These are phyloP conservation scores for Albizia julibrissin DNA, from an alignment of 306 rosid species.

Conservation along the genomic window DNA sequence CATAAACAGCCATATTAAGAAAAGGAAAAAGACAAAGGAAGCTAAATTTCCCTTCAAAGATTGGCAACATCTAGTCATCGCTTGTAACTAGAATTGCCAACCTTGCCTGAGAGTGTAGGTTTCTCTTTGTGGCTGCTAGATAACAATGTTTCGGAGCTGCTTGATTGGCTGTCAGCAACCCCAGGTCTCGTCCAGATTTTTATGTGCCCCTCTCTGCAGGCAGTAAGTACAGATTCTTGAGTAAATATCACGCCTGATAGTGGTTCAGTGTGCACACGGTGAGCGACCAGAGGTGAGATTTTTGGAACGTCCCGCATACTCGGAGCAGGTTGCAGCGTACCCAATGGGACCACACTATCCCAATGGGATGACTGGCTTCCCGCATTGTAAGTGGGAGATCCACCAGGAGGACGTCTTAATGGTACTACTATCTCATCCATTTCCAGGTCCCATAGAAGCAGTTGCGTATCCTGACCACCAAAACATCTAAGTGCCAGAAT, in stretches of 20 bases:
- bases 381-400: slow-evolving; percentile 86
- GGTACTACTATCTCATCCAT: slow-evolving; percentile 41
- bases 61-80: slow-evolving; percentile 45
- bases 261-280: slow-evolving; percentile 91
- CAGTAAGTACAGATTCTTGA: slow-evolving; percentile 80
- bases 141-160: slow-evolving; percentile 50
- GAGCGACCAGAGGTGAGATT: slow-evolving; percentile 81
- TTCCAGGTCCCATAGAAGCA: slow-evolving; percentile 58
- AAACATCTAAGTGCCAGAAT: neutral
- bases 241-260: slow-evolving; percentile 85
- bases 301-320: slow-evolving; percentile 88
- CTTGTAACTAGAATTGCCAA: slow-evolving; percentile 57
- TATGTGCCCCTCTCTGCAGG: slow-evolving; percentile 93
- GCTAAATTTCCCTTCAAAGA: slow-evolving; percentile 33
- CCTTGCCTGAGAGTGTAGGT: slow-evolving; percentile 56
- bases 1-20: slow-evolving; percentile 40
- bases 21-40: neutral
- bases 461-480: slow-evolving; percentile 80
- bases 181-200: slow-evolving; percentile 90
- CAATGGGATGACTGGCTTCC: slow-evolving; percentile 97
- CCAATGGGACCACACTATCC: slow-evolving; percentile 79
- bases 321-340: slow-evolving; percentile 91
- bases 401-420: slow-evolving; percentile 83
- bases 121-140: slow-evolving; percentile 68
- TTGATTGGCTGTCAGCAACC: slow-evolving; percentile 59